Base-by-base conservation (phyloP, 371 early-diverging fungal genomes). In the Lichtheimia ornata region DNA sequence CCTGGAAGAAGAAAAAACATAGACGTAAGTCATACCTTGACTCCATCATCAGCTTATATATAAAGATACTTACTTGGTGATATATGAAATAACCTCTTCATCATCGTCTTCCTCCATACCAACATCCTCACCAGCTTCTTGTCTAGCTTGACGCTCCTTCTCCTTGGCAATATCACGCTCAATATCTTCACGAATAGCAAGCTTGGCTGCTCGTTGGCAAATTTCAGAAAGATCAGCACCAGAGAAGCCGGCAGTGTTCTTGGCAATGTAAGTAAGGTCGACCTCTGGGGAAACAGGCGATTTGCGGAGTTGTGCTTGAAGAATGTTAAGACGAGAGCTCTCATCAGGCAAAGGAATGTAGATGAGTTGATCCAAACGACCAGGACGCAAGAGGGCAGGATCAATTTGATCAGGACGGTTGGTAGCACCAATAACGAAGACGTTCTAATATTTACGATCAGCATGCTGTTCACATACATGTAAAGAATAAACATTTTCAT, bases 181-280 rank as follows among this genome's bases (percentile, higher is more conserved):
- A 74, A 99, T 99, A 76, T 91, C 91, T 80, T 99, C 97, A 66
- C 99, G 94, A 66, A 99, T 98, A 41, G 99, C 99, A 25, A 99
- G 85, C 81, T 99, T 99, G 76, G 97, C 95, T 40, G 99, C 98
- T 66, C 99, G 92, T 83, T 99, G 99, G 84, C 99, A 99, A 67
- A 99, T 98, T 82, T 99, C 99, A 25, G 98, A 95, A 69, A 99
- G 81, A 88, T 99, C 99, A 50, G 99, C 99, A 74, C 99, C 99
- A 65, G 97, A 97, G 89, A 98, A 99, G 27, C 99, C 99, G 61
- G 94, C 88, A 6, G 99, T 96, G 57, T 83, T 82, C 69, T 94
- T 92, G 64, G 99, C 96, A 62, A 99, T 86, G 59, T 88, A 89
- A 25, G 53, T 69, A 50, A 99, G 84, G 70, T 99, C 93, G 47